A percentile compares a stretch with the other conserved stretches of the same genome.
phyloP scores from a whole-genome alignment of 768 basidiomycete species.

The Sutorius australiensis region DNA sequence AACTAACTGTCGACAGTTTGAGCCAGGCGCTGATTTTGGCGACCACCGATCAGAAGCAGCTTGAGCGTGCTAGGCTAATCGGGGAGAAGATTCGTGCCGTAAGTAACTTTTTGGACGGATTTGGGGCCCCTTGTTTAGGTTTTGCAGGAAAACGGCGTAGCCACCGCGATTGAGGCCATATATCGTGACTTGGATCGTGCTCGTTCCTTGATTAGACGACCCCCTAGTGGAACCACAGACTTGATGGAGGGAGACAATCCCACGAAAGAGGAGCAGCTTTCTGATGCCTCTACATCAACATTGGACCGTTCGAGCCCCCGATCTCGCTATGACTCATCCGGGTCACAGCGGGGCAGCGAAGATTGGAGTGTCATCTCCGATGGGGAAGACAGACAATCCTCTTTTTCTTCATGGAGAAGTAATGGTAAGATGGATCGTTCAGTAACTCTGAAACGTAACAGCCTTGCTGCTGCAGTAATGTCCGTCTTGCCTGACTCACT shows the following conservation, averaged over 20 bases:
- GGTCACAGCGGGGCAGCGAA: slow-evolving; percentile 61
- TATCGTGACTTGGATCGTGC: slow-evolving; percentile 97
- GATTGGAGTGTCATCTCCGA: slow-evolving; percentile 90
- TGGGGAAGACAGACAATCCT: slow-evolving; percentile 57
- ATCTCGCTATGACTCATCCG: slow-evolving; percentile 54
- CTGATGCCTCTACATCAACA: slow-evolving; percentile 27
- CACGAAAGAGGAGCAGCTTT: slow-evolving; percentile 33
- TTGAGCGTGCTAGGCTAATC: slow-evolving; percentile 75
- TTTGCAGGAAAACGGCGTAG: slow-evolving; percentile 87
- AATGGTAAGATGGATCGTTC: slow-evolving; percentile 36
- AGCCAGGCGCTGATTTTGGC: slow-evolving; percentile 76
- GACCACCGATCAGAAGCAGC: slow-evolving; percentile 86
- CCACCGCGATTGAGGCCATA: slow-evolving; percentile 89
- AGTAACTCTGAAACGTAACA: slow-evolving; percentile 52
- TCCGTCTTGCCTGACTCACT: slow-evolving; percentile 58
- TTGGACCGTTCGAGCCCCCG: slow-evolving; percentile 33
- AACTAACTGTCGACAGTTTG: slow-evolving; percentile 75
- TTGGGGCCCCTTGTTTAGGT: not conserved
- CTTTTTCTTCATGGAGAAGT: slow-evolving; percentile 49
- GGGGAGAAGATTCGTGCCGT: slow-evolving; percentile 88
- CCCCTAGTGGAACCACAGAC: slow-evolving; percentile 24
- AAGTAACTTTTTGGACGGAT: slow-evolving; percentile 17
- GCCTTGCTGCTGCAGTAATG: slow-evolving; percentile 57
- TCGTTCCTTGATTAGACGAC: slow-evolving; percentile 74
- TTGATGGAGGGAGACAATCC: slow-evolving; percentile 7